Base-by-base conservation (phyloP, 2,329 filamentous ascomycete species). In the Sclerotinia trifoliorum region DNA sequence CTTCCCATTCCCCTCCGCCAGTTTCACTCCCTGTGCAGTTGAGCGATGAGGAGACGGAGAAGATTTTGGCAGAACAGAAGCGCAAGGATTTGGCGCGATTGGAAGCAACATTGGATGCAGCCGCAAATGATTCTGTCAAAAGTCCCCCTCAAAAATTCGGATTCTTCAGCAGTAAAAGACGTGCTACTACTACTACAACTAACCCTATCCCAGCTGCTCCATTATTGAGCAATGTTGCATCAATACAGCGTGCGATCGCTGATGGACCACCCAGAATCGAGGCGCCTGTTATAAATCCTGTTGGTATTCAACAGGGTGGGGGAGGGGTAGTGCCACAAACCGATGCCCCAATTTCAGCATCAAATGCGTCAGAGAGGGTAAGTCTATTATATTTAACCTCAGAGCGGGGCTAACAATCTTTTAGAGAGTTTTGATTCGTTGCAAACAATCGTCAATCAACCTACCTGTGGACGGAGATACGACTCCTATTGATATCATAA, bases 271-370 rank as follows among this genome's bases (percentile, higher is more conserved):
- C 62, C 17, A 69, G 42, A 24, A 70, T 57, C 66, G 68, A 72
- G 15, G 67, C 61, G 32, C 67, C 67, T 4, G 54, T 68, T 24
- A 29, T 54, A 21, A 67, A 68, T 42, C 64, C 46, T 15, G 48
- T 67, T 55, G 70, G 57, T 10, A 76, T 75, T 62, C 69, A 73
- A 39, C 72, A 74, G 63, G 75, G 76, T 57, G 75, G 75, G 49
- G 74, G 73, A 39, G 75, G 74, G 4, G 73, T 77, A 67, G 75
- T 85, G 2, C 82, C 86, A 32, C 84, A 84, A 64, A 88, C 84
- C 55, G 92, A 96, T 81, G 91, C 91, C 29, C 93, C 93, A 1
- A 83, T 89, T 13, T 93, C 92, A 66, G 92, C 92, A 19, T 89
- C 90, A 69, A 96, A 96, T 80, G 86, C 90, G 70, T 90, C 89